phyloP scores from a whole-genome alignment of 2,329 filamentous ascomycete genomes.

The Exophiala dermatitidis region DNA sequence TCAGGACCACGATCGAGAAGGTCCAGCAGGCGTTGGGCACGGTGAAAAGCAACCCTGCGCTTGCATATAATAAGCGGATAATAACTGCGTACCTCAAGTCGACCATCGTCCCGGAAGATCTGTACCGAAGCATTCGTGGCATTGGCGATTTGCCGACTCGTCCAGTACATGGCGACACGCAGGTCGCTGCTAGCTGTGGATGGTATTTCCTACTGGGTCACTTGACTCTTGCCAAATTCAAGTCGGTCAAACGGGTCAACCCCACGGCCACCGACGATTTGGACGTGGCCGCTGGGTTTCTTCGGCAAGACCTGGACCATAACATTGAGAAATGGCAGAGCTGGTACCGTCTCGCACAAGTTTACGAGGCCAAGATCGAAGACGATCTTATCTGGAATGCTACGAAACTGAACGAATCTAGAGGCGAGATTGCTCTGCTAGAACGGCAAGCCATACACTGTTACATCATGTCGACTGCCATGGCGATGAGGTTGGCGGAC shows the following conservation, averaged over 20 bases:
- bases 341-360: constrained; percentile 82
- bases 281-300: constrained; percentile 70
- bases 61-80: constrained; percentile 80
- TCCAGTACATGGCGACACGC: constrained; percentile 61
- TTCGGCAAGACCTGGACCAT: constrained; percentile 75
- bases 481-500: constrained; percentile 52
- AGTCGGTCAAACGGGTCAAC: constrained; percentile 67
- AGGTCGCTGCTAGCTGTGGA: constrained; percentile 64
- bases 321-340: constrained; percentile 78
- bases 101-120: constrained; percentile 69
- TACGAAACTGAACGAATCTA: constrained; percentile 82
- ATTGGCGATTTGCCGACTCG: constrained; percentile 66
- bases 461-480: constrained; percentile 62
- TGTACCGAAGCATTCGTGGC: constrained; percentile 76
- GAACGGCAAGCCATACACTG: constrained; percentile 80
- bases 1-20: constrained; percentile 84
- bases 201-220: constrained; percentile 92
- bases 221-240: constrained; percentile 80
- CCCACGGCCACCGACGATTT: constrained; percentile 77
- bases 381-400: constrained; percentile 83
- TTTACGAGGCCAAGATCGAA: constrained; percentile 79
- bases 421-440: constrained; percentile 63
- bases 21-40: constrained; percentile 81
- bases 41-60: constrained; percentile 68
- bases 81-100: constrained; percentile 74